phyloP scores from a whole-genome alignment of 106 monocot species.

The Acorus calamus region DNA sequence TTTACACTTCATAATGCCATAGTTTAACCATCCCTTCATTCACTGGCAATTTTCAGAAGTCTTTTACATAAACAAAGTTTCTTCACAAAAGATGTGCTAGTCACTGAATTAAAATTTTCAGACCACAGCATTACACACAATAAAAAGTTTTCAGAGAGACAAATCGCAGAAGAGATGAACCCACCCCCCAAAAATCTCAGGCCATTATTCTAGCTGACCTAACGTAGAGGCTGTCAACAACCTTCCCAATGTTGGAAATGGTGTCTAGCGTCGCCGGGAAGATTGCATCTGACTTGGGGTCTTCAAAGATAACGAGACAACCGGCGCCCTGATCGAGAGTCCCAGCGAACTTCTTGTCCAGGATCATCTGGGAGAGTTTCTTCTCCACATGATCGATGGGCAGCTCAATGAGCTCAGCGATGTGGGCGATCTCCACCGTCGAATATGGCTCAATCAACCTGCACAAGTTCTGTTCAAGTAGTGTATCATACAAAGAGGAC shows the following conservation, averaged over 20 bases:
- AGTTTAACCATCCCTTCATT: no score
- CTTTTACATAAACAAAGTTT: no score
- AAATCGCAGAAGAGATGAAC: no score
- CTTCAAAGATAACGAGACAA: conserved; percentile 79
- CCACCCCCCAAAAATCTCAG: conserved; percentile 3
- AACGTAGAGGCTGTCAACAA: conserved; percentile 85
- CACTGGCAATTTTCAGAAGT: no score
- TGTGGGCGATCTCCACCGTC: conserved; percentile 66
- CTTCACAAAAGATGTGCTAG: no score
- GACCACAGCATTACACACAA: no score
- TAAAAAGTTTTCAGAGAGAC: no score
- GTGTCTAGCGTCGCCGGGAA: conserved; percentile 79
- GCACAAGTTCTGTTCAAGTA: conserved; percentile 91
- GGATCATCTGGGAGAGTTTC: conserved; percentile 89
- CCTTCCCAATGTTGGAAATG: conserved; percentile 78
- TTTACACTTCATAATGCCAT: no score
- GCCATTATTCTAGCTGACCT: conserved; percentile 82
- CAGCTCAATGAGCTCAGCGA: conserved; percentile 79
- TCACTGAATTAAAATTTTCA: no score
- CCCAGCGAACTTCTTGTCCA: conserved; percentile 95
- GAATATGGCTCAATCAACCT: conserved; percentile 87
- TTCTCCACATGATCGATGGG: conserved; percentile 73
- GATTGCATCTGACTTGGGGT: conserved; percentile 56
- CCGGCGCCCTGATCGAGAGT: conserved; percentile 86
- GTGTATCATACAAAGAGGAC: conserved; percentile 80